These are phyloP conservation scores for Aspergillus sclerotialis DNA, from an alignment of 2,329 filamentous ascomycete genomes.

Conservation along the genomic window DNA sequence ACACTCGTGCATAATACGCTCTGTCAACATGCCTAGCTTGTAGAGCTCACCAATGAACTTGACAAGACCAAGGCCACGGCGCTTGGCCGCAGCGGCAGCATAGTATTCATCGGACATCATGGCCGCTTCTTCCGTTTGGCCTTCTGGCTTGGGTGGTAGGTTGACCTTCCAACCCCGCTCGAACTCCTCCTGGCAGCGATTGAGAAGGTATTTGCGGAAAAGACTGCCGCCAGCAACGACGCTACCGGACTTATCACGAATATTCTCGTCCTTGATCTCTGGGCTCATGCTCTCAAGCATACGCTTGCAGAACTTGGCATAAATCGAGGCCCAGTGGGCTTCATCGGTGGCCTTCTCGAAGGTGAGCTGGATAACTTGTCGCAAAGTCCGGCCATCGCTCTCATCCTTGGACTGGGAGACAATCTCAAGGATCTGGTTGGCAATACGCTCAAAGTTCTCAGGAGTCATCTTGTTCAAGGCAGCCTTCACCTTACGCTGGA, in stretches of 20 bases:
- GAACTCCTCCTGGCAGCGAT: conserved; percentile 97
- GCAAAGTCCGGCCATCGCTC: conserved; percentile 83
- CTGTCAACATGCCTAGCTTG: conserved; percentile 97
- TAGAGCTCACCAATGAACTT: conserved; percentile 99
- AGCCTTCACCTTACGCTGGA: conserved; percentile 98
- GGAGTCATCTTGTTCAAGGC: conserved; percentile 99
- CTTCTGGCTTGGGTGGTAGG: conserved; percentile 70
- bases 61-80: conserved; percentile 92
- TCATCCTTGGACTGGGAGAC: conserved; percentile 94
- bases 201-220: conserved; percentile 97
- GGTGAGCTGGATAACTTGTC: conserved; percentile 96
- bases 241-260: conserved; percentile 81
- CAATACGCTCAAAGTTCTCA: conserved; percentile 95
- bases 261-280: conserved; percentile 91
- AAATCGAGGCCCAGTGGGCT: conserved; percentile 97
- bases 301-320: conserved; percentile 94
- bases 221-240: conserved; percentile 86
- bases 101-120: conserved; percentile 98
- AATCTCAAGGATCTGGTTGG: conserved; percentile 86
- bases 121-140: conserved; percentile 61
- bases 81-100: conserved; percentile 83
- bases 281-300: conserved; percentile 95
- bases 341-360: conserved; percentile 99
- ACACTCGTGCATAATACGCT: conserved; percentile 99
- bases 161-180: conserved; percentile 95